Conservation (phyloP, 805 yeast genomes). For the Suhomyces sp. region DNA sequence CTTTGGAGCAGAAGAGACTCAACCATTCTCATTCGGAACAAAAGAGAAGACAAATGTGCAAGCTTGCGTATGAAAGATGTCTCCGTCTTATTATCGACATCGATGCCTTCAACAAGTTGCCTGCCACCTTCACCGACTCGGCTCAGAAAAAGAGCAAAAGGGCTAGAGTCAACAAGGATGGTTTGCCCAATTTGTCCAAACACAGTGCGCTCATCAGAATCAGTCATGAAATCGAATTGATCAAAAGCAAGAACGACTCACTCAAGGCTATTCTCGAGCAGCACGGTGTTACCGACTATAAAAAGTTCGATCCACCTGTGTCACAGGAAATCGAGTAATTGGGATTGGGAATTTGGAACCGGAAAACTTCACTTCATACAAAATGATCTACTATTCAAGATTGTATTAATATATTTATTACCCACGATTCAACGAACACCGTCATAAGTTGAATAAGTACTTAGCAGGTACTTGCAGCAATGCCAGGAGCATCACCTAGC, state of each 20-base stretch:
- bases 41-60: conserved; percentile 42
- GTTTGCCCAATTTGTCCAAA: conserved; percentile 44
- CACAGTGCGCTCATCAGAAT: conserved; percentile 42
- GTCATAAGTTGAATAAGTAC: neutral
- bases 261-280: conserved; percentile 24
- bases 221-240: conserved; percentile 34
- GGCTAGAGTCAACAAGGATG: conserved; percentile 40
- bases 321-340: conserved; percentile 2
- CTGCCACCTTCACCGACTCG: conserved; percentile 15
- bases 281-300: conserved; percentile 4
- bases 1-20: conserved; percentile 39
- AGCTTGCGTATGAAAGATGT: conserved; percentile 44
- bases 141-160: conserved; percentile 27
- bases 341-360: neutral
- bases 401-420: conserved; percentile 2
- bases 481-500: neutral
- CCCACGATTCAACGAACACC: neutral
- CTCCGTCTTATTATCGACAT: conserved; percentile 37
- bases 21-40: conserved; percentile 44
- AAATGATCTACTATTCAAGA: neutral
- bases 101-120: conserved; percentile 25
- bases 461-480: neutral
- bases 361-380: neutral
- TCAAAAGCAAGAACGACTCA: conserved; percentile 31
- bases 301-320: conserved; percentile 2